Evolutionary conservation across 805 yeast species (phyloP).

Genomic region (Cyberlindnera nakhonratchasimensis): DNA sequence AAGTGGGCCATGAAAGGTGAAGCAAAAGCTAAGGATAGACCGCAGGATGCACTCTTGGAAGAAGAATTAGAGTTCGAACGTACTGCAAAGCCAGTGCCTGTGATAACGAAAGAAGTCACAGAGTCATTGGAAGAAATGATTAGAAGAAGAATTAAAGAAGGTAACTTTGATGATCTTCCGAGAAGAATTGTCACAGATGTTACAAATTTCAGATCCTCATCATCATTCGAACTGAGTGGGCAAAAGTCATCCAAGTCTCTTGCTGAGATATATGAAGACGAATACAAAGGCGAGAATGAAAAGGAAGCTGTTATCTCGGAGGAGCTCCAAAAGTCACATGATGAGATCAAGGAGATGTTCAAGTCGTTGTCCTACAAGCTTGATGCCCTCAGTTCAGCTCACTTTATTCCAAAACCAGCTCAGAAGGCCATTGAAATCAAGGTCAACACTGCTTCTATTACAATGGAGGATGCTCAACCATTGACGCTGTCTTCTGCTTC

Average conservation of each 20-base stretch:
- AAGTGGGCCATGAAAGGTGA: conserved; percentile 96
- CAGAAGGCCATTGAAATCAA: conserved; percentile 77
- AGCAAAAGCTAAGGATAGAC: conserved; percentile 75
- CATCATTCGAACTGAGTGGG: conserved; percentile 68
- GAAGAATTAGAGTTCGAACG: conserved; percentile 89
- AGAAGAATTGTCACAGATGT: conserved; percentile 66
- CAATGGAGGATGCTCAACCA: conserved; percentile 97
- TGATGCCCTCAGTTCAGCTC: conserved; percentile 91
- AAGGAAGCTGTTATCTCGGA: conserved; percentile 47
- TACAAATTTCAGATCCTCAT: conserved; percentile 54
- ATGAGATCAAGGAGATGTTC: conserved; percentile 69
- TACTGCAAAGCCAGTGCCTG: conserved; percentile 93
- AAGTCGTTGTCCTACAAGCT: conserved; percentile 62
- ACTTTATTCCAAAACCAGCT: conserved; percentile 87
- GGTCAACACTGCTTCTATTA: conserved; percentile 74
- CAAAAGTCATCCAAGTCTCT: conserved; percentile 81
- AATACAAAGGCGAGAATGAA: conserved; percentile 54
- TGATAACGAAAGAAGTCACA: conserved; percentile 84
- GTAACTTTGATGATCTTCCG: conserved; percentile 80
- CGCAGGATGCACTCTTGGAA: conserved; percentile 75
- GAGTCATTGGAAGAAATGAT: conserved; percentile 87
- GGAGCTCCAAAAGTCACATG: conserved; percentile 68
- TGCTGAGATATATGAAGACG: conserved; percentile 91
- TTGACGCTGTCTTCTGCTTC: conserved; percentile 68
- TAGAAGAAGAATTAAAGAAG: conserved; percentile 70